phyloP scores from a whole-genome alignment of 345 rosid species.

The Gossypium arboreum region DNA sequence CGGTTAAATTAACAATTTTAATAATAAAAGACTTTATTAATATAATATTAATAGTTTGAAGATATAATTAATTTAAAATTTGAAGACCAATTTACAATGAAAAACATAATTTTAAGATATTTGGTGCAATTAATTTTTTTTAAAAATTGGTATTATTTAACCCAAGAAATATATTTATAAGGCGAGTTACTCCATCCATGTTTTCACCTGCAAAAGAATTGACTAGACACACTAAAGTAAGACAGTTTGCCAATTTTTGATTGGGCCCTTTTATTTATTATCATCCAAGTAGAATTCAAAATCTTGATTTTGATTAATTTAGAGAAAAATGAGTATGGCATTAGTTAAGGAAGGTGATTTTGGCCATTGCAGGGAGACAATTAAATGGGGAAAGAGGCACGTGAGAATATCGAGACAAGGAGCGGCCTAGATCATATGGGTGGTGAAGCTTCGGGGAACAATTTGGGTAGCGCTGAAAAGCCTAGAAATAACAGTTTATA shows the following conservation, averaged over 20 bases:
- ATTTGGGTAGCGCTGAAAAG: not conserved
- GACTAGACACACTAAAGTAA: not conserved
- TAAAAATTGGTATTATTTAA: too few relatives aligned
- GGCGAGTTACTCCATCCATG: not conserved
- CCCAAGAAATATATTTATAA: too few relatives aligned
- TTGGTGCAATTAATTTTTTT: too few relatives aligned
- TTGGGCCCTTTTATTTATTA: not conserved
- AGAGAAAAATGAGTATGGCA: too few relatives aligned
- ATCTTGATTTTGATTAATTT: too few relatives aligned
- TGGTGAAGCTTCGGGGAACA: not conserved
- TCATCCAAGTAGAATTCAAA: too few relatives aligned
- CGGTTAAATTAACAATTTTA: too few relatives aligned
- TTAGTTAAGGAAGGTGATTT: not conserved
- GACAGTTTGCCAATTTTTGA: not conserved
- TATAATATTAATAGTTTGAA: too few relatives aligned
- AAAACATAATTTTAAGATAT: too few relatives aligned
- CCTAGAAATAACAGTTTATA: not conserved
- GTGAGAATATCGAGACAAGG: slow-evolving; percentile 13
- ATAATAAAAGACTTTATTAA: too few relatives aligned
- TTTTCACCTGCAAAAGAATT: not conserved
- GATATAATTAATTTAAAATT: too few relatives aligned
- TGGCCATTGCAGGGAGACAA: not conserved
- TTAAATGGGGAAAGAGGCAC: not conserved
- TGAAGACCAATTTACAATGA: too few relatives aligned
- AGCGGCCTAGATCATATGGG: slow-evolving; percentile 8